These are phyloP conservation scores for Parsonsia alboflavescens DNA, from an alignment of 257 asterid species.

Conservation along the genomic window DNA sequence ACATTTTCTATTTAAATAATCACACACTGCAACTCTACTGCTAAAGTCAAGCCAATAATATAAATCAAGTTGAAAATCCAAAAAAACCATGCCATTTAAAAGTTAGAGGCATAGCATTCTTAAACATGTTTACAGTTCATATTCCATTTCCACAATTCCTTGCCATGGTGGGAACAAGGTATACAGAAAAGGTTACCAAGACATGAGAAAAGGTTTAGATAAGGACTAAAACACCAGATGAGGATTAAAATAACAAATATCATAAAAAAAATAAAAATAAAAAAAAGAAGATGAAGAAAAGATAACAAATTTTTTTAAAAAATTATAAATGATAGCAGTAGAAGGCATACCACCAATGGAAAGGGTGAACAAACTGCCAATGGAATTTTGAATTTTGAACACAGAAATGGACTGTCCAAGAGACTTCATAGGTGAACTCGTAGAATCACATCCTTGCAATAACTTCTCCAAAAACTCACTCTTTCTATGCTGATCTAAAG, in stretches of 20 bases:
- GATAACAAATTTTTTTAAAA: too few species aligned
- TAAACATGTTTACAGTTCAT: neutral
- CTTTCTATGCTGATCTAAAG: slow-evolving; percentile 47
- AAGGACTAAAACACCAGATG: neutral
- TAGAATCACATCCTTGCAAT: slow-evolving; percentile 38
- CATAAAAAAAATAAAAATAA: neutral
- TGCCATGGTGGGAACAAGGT: neutral
- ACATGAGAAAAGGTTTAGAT: neutral
- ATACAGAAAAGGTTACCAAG: neutral
- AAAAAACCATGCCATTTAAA: neutral
- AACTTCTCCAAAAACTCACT: slow-evolving; percentile 52
- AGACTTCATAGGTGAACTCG: slow-evolving; percentile 42
- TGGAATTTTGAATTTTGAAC: slow-evolving; percentile 61
- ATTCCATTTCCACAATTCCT: neutral
- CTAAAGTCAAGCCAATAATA: neutral
- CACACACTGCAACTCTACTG: too few species aligned
- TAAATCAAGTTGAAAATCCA: neutral
- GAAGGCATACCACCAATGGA: slow-evolving; percentile 49
- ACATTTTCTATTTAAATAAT: neutral
- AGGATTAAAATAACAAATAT: neutral
- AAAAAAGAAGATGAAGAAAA: too few species aligned
- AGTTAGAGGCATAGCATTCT: neutral
- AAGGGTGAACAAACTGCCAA: slow-evolving; percentile 52
- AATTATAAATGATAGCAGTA: neutral
- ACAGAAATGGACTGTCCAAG: slow-evolving; percentile 73